phyloP scores from a whole-genome alignment of 306 rosid genomes.

The Cicer judaicum region DNA sequence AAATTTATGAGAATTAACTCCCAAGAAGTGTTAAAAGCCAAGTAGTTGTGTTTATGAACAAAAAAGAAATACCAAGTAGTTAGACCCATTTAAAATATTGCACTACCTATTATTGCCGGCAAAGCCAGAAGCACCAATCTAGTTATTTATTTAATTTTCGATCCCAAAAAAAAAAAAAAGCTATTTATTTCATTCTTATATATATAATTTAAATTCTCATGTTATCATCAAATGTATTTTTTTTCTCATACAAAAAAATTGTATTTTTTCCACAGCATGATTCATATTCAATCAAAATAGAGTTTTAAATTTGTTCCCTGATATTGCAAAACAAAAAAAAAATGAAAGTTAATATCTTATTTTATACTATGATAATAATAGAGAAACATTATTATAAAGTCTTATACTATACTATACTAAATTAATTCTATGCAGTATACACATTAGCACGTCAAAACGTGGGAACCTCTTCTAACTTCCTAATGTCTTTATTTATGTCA shows the following conservation, averaged over 20 bases:
- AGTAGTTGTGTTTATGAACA: background rate
- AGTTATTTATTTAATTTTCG: background rate
- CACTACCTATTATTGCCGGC: background rate
- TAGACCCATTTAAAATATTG: slow-evolving; percentile 2
- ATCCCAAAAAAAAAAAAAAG: too few species aligned
- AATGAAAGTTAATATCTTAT: background rate
- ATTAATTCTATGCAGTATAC: background rate
- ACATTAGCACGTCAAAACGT: slow-evolving; percentile 58
- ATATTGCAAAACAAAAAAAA: background rate
- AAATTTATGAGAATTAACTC: background rate
- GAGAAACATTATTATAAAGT: background rate
- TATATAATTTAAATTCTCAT: background rate
- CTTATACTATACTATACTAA: too few species aligned
- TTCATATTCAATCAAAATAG: background rate
- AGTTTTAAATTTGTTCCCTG: background rate
- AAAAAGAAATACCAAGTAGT: too few species aligned
- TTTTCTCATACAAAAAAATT: background rate
- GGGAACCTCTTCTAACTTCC: slow-evolving; percentile 55
- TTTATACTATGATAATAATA: background rate
- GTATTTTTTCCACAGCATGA: background rate
- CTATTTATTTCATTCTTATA: background rate
- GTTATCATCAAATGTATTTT: background rate
- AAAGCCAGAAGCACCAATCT: slow-evolving; percentile 8
- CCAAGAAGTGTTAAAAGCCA: background rate
- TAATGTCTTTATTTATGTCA: slow-evolving; percentile 14